Base-by-base conservation (phyloP, 2,329 filamentous ascomycete species). In the Colletotrichum cordylinicola region DNA sequence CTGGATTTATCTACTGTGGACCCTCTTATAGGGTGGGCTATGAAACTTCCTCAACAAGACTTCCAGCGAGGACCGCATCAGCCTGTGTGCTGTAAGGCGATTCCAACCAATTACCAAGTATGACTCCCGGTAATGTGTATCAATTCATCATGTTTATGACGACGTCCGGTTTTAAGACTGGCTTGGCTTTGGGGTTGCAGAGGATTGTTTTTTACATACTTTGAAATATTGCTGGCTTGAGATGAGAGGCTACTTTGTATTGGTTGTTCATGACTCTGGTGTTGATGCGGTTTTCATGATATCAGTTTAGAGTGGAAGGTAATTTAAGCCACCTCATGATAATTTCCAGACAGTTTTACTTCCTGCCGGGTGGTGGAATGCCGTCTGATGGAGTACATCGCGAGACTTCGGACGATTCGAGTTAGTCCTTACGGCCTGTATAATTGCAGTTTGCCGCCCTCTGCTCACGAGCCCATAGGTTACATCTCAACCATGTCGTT, bases 71-170 rank as follows among this genome's bases (percentile, higher is more conserved):
- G 43, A 21, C 43, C 6, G n/a, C 7, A 21, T 52, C n/a, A 52
- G 43, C 43, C n/a, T 21, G n/a, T 52, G 43, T 52, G 43, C 43
- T 21, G 21, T 13, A 2, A 13, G 43, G 13, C 43, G 10, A 8
- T 21, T 13, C n/a, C 43, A 21, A 6, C n/a, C 43, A 52, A 52
- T 10, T 52, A 21, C 10, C 9, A 52, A 13, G 27, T 60, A 64
- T 37, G n/a, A 39, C 24, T 16, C 69, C 58, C 69, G 55, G 55
- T 18, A 35, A 67, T 61, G 62, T 67, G 73, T 75, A 68, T 67
- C 67, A 48, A 64, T 72, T 68, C 21, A 72, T 75, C 73, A 75
- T 70, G 73, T 68, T 72, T n/a, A 21, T 21, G n/a, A n/a, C 18
- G 6, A 21, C 1, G n/a, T 4, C 18, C 10, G 1, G 13, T 21